Percentiles rank a stretch among this genome's conserved stretches.
phyloP scores from a whole-genome alignment of 805 yeast genomes.

The Peterozyma toletana region DNA sequence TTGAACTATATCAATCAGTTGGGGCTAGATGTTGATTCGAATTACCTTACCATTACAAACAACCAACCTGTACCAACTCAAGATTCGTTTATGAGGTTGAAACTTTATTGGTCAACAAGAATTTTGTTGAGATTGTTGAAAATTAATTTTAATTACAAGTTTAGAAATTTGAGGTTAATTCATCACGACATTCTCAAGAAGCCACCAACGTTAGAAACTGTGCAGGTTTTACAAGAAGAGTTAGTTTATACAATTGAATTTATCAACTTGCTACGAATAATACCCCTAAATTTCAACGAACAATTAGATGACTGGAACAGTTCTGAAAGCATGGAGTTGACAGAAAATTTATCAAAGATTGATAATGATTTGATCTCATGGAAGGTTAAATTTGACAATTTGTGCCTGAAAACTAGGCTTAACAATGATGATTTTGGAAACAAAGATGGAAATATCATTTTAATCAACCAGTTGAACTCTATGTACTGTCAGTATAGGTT shows the following conservation, averaged over 20 bases:
- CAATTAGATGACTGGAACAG: conserved; percentile 10
- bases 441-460: neutral
- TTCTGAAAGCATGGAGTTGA: neutral
- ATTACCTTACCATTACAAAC: neutral
- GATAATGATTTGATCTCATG: conserved; percentile 20
- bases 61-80: neutral
- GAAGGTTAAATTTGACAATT: conserved; percentile 13
- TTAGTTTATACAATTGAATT: conserved; percentile 24
- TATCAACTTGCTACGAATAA: conserved; percentile 20
- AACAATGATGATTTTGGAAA: neutral
- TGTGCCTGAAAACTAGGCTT: neutral
- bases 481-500: conserved; percentile 2
- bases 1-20: conserved; percentile 32
- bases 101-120: conserved; percentile 35
- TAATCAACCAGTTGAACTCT: neutral
- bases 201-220: conserved; percentile 27
- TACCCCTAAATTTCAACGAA: conserved; percentile 21
- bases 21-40: conserved; percentile 27
- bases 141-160: conserved; percentile 16
- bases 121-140: conserved; percentile 23
- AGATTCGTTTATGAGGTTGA: conserved; percentile 24
- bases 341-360: conserved; percentile 9
- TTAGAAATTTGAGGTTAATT: conserved; percentile 9
- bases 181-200: conserved; percentile 13
- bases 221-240: conserved; percentile 24